Conservation (phyloP, 768 basidiomycete species). For the Termitomyces sp. region DNA sequence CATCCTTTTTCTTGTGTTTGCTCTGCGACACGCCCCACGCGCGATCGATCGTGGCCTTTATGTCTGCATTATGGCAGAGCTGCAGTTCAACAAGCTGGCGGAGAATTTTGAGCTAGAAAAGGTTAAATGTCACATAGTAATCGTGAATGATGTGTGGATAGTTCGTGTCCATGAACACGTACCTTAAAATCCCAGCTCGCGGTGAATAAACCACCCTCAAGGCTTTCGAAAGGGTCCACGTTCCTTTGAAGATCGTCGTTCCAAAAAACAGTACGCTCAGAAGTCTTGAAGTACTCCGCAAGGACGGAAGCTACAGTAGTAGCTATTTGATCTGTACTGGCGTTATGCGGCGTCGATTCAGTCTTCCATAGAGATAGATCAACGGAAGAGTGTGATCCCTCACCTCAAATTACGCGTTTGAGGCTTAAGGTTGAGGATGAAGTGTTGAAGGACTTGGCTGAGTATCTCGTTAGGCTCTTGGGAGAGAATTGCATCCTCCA, state of each 20-base stretch:
- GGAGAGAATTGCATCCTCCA: constrained; percentile 74
- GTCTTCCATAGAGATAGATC: constrained; percentile 22
- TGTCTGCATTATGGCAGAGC: constrained; percentile 58
- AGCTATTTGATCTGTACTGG: constrained; percentile 78
- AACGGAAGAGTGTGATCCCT: constrained; percentile 31
- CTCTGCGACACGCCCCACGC: constrained; percentile 83
- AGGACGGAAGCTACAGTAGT: constrained; percentile 65
- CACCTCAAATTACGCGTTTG: constrained; percentile 89
- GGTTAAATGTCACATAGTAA: constrained; percentile 11
- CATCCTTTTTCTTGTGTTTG: constrained; percentile 80
- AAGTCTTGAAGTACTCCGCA: constrained; percentile 64
- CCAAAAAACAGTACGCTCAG: constrained; percentile 79
- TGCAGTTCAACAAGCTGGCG: constrained; percentile 85
- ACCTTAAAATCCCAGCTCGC: constrained; percentile 84
- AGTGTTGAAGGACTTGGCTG: constrained; percentile 65
- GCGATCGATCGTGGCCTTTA: constrained; percentile 72
- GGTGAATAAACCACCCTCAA: constrained; percentile 71
- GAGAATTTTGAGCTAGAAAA: constrained; percentile 67
- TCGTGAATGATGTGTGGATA: constrained; percentile 4
- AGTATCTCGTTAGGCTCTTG: constrained; percentile 69
- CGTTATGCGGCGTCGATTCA: constrained; percentile 26
- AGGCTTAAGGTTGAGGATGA: constrained; percentile 78
- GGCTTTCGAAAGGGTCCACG: constrained; percentile 63
- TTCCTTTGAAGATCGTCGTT: constrained; percentile 61
- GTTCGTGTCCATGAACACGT: constrained; percentile 19